These are phyloP conservation scores for Fusarium nygamai DNA, from an alignment of 2,329 filamentous ascomycete species.

Conservation along the genomic window DNA sequence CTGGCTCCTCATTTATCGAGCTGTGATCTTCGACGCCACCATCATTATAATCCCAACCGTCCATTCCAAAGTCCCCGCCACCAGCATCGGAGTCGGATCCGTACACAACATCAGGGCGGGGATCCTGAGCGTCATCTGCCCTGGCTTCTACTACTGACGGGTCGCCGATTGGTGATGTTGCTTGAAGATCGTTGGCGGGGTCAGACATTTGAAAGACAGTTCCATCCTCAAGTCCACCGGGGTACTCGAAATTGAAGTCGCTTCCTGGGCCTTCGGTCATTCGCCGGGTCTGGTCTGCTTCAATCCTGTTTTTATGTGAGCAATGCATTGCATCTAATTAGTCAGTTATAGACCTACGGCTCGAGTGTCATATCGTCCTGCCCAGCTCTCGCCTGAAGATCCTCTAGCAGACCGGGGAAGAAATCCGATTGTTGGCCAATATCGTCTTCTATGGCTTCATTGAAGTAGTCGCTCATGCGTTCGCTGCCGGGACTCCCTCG, in stretches of 20 bases:
- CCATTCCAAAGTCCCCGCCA: slow-evolving; percentile 26
- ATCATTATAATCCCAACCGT: slow-evolving; percentile 29
- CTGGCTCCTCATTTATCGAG: slow-evolving; percentile 35
- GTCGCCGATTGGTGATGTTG: slow-evolving; percentile 42
- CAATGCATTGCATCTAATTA: not conserved
- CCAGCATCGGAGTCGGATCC: slow-evolving; percentile 37
- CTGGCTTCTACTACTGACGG: slow-evolving; percentile 32
- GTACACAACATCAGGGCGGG: slow-evolving; percentile 13
- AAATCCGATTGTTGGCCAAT: slow-evolving; percentile 61
- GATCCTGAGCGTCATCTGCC: slow-evolving; percentile 27
- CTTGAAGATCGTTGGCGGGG: slow-evolving; percentile 43
- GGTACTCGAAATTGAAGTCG: slow-evolving; percentile 62
- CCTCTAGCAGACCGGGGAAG: slow-evolving; percentile 59
- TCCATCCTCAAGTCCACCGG: slow-evolving; percentile 58
- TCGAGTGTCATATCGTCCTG: slow-evolving; percentile 56
- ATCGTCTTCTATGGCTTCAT: slow-evolving; percentile 51
- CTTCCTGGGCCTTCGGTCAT: slow-evolving; percentile 58
- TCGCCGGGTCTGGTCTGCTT: slow-evolving; percentile 54
- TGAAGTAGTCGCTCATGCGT: slow-evolving; percentile 63
- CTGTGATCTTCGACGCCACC: slow-evolving; percentile 38
- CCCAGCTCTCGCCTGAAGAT: slow-evolving; percentile 52
- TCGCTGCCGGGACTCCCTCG: slow-evolving; percentile 64
- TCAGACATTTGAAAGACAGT: slow-evolving; percentile 62
- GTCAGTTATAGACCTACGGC: slow-evolving; percentile 45
- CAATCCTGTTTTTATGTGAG: slow-evolving; percentile 44